Evolutionary conservation across 768 basidiomycete genomes (phyloP), one percentile per base, ranked within the genome.

Genomic region (Suillus clintonianus): DNA sequence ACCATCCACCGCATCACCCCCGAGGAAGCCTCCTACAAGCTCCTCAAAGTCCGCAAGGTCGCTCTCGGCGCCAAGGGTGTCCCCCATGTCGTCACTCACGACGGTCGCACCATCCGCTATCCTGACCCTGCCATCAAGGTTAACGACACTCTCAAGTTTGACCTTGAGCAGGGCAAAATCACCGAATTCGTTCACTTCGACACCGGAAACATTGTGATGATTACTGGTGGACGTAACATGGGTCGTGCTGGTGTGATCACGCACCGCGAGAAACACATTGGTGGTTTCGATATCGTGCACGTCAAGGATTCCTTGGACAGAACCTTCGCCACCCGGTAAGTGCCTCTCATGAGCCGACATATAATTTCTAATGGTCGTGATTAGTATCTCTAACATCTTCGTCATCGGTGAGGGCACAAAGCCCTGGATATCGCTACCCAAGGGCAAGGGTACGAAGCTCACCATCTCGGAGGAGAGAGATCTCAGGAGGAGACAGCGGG

Each of bases 161-260:
- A 99, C 80, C 83, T 99, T 66, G 92, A 94, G 78, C 90, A 94
- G 80, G 86, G 86, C 81, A 97, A 98, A 84, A 95, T 99, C 77
- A 86, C 80, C 61, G 92, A 96, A 74, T 93, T 87, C 74, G 90
- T 97, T 77, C 92, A 94, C 79, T 99, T 99, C 77, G 97, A 99
- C 76, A 94, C 93, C 47, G 96, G 97, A 64, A 97, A 98, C 84
- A 88, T 97, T 68, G 94, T 93, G 78, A 94, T 97, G 85, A 87
- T 97, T 82, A 99, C 97, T 66, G 97, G 97, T 75, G 97, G 97
- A 67, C 95, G 97, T 78, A 99, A 99, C 90, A 98, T 98, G 95
- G 97, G 97, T 69, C 89, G 97, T 82, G 92, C 89, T 62, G 97
- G 97, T 82, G 88, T 95, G 67, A 97, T 99, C 73, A 89, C 94